Evolutionary conservation across 2,329 filamentous ascomycete genomes (phyloP), one percentile per base, ranked within the genome.

Genomic region (Colletotrichum magnum): DNA sequence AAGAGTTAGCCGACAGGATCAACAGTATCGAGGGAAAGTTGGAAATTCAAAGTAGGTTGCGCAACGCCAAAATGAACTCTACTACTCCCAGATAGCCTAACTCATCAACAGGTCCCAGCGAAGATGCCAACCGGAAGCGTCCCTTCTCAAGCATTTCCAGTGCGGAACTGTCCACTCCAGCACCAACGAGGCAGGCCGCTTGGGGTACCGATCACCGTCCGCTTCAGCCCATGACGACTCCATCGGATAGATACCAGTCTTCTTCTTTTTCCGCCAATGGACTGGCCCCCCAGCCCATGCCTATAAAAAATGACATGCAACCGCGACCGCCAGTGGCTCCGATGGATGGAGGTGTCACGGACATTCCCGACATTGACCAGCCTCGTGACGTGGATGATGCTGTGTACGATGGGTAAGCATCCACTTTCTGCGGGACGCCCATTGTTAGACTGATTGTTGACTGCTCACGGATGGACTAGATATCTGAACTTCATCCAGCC

Each of bases 1-100:
- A 97, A 78, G 94, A 97, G 79, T 87, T 97, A 24, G 94, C 94
- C 26, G 94, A 97, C 77, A 87, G 94, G 28, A 90, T 97, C 68
- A 90, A 95, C 74, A 91, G 89, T 51, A 91, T 97, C 53, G 94
- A 97, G 77, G 92, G 91, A 72, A 93, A 94, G 76, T 89, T 96
- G 66, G 88, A 87, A 48, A 85, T 82, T 9, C 86, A 88, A 36
- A 54, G 70, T 71, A 52, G 36, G 70, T 52, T 28, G 39, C 51
- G 47, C 28, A 32, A 50, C 21, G 10, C 5, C 9, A n/a, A 24
- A 18, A 12, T 28, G 43, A 15, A 45, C 43, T 51, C 48, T 13
- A 45, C 57, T 10, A 39, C 26, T 61, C 24, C 15, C n/a, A 52
- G 26, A 43, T 12, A 48, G 54, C 45, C 58, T 63, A 56, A 69